Evolutionary conservation across 139 green algal species (phyloP), one percentile per base, ranked within the genome.

Genomic region (Picochlorum sp.): DNA sequence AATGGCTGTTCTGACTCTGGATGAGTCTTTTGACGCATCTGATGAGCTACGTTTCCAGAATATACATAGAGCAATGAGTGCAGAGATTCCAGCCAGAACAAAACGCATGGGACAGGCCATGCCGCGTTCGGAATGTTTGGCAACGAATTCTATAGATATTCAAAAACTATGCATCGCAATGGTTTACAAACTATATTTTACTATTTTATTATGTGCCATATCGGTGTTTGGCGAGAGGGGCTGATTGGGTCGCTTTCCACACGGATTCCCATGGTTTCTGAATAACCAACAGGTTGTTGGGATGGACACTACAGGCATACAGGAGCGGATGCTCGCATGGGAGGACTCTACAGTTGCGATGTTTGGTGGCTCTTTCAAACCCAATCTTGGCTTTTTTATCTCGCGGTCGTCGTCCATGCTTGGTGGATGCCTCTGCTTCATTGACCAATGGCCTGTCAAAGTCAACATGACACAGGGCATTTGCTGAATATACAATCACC

Each of bases 191-290:
- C 21, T n/a, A 47, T 16, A 0, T n/a, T 38, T 45, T 14, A 41
- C 3, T 24, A 45, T 61, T 61, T 56, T 2, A 56, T 85, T 71
- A 87, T 4, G 72, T 82, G 21, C 81, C 81, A 54, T 82, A 87
- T 9, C 75, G 56, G 57, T 84, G 75, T 15, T 71, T 46, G 52
- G 77, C 81, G 47, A 85, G 26, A 7, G 81, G 81, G 16, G 70
- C 38, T 45, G 75, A 61, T 3, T 54, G 47, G 16, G 83, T 61
- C 0, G 14, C n/a, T 47, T 63, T 58, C 32, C 49, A 61, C 3
- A 83, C 70, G 18, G 80, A 67, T 3, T 49, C 44, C 81, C 81
- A 87, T 6, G 65, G 30, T 10, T 68, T 58, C 64, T 87, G 77
- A 49, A 87, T 72, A 65, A 80, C 56, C 52, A 82, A 44, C 51